Conservation (phyloP, 768 basidiomycete species). For the Coprinopsis marcescibilis region DNA sequence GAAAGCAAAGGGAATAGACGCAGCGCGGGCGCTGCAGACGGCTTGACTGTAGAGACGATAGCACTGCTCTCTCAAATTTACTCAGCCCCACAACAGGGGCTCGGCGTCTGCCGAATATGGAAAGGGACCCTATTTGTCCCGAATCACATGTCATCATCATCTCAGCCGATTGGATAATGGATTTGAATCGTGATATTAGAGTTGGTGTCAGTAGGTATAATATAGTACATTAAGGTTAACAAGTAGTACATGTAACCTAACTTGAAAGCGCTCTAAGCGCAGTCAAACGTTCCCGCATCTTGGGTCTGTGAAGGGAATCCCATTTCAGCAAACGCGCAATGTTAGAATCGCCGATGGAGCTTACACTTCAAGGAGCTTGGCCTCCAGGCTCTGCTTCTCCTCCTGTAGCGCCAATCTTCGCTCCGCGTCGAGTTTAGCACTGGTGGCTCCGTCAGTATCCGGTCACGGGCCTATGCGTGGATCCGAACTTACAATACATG, state of each 20-base stretch:
- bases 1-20: conserved; percentile 1
- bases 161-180: too few species aligned
- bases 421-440: conserved; percentile 86
- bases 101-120: background rate
- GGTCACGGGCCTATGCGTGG: background rate
- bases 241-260: too few species aligned
- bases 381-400: conserved; percentile 87
- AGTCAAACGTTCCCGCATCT: conserved; percentile 68
- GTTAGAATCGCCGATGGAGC: conserved; percentile 22
- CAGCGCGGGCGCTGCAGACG: background rate
- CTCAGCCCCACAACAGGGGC: background rate
- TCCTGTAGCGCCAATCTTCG: conserved; percentile 86
- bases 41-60: background rate
- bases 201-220: too few species aligned
- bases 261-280: conserved; percentile 50
- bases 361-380: conserved; percentile 82
- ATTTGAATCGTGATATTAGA: too few species aligned
- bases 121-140: conserved; percentile 4
- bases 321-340: conserved; percentile 5
- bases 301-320: conserved; percentile 59
- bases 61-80: background rate
- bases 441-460: conserved; percentile 22
- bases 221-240: too few species aligned
- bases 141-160: background rate
- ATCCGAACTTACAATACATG: conserved; percentile 78